phyloP scores from a whole-genome alignment of 139 green algal species.

The Volvox africanus region DNA sequence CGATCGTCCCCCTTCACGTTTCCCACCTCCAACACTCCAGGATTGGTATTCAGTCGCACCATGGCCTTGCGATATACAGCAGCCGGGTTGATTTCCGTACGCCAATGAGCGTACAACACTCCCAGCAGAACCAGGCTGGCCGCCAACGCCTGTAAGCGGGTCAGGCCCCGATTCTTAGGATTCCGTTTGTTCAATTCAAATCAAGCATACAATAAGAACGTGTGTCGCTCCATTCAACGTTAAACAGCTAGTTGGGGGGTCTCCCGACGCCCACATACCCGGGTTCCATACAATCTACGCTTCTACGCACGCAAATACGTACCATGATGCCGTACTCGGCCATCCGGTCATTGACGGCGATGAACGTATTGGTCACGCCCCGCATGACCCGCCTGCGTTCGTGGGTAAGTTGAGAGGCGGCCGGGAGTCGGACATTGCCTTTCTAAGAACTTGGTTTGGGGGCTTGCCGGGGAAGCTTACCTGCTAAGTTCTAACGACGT shows the following conservation, averaged over 20 bases:
- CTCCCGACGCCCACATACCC: no score
- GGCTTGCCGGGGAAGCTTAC: no score
- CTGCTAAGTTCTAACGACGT: no score
- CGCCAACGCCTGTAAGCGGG: slow-evolving; percentile 55
- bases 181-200: no score
- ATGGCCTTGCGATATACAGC: slow-evolving; percentile 78
- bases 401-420: background rate
- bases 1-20: background rate
- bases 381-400: slow-evolving; percentile 48
- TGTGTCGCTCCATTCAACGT: no score
- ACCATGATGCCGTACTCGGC: slow-evolving; percentile 73
- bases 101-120: slow-evolving; percentile 58
- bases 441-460: no score
- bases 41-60: slow-evolving; percentile 75
- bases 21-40: slow-evolving; percentile 74
- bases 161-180: no score
- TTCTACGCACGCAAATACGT: background rate
- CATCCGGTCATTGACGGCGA: slow-evolving; percentile 72
- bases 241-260: no score
- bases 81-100: slow-evolving; percentile 64
- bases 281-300: background rate
- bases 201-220: no score
- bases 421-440: no score
- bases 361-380: slow-evolving; percentile 62
- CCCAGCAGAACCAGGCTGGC: slow-evolving; percentile 55